Evolutionary conservation across 2,329 filamentous ascomycete species (phyloP).

Genomic region (Colletotrichum destructivum): DNA sequence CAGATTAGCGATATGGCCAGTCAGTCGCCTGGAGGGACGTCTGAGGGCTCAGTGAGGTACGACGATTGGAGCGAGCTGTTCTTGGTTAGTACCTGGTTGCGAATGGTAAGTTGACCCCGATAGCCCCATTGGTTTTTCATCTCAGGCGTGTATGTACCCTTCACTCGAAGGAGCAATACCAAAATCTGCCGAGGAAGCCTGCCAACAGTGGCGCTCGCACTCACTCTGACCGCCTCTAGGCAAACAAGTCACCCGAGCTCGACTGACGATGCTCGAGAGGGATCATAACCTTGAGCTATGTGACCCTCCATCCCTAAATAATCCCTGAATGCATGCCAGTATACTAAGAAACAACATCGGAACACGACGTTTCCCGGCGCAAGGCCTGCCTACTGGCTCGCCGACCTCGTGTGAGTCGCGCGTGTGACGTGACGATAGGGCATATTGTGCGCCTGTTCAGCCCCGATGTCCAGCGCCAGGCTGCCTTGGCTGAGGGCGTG

Average conservation of each 20-base stretch:
- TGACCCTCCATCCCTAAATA: neutral
- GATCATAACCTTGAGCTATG: constrained; percentile 7
- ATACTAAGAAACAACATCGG: neutral
- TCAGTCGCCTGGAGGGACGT: neutral
- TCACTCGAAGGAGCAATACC: too few relatives aligned
- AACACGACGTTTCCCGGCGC: neutral
- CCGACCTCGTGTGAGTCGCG: constrained; percentile 14
- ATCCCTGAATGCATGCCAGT: neutral
- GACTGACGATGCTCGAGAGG: neutral
- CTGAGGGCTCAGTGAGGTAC: neutral
- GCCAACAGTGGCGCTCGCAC: neutral
- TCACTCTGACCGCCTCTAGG: neutral
- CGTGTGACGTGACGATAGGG: neutral
- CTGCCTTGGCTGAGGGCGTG: constrained; percentile 35
- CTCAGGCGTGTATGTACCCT: neutral
- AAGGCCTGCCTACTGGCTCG: constrained; percentile 2
- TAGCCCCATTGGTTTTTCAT: neutral
- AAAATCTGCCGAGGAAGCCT: neutral
- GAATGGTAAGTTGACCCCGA: neutral
- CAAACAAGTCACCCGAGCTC: neutral
- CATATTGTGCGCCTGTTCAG: constrained; percentile 1
- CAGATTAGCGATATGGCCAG: neutral
- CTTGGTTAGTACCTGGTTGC: neutral
- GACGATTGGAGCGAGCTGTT: neutral
- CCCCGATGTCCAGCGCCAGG: neutral